A percentile compares a stretch with the other conserved stretches of the same genome.
phyloP scores from a whole-genome alignment of 305 asterid genomes.

The Petunia hybrid region DNA sequence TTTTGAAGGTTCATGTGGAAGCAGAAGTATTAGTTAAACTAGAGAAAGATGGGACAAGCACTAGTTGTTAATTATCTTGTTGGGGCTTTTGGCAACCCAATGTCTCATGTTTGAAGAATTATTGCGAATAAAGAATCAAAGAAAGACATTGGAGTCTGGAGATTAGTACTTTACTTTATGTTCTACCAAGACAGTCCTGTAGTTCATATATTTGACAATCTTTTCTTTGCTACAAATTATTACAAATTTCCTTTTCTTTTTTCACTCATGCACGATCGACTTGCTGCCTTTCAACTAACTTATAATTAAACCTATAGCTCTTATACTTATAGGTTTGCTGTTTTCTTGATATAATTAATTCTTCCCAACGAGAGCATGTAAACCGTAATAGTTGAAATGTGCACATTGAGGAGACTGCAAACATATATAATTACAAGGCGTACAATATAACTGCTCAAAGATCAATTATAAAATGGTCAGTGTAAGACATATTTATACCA shows the following conservation, averaged over 20 bases:
- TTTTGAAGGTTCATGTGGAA: not conserved
- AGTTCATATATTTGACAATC: slow-evolving; percentile 41
- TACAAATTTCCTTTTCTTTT: not conserved
- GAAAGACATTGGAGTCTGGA: not conserved
- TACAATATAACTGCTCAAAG: no score
- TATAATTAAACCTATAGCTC: not conserved
- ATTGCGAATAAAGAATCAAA: slow-evolving; percentile 4
- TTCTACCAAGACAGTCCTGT: slow-evolving; percentile 37
- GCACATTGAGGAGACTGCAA: no score
- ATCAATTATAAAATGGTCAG: no score
- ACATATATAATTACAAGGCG: no score
- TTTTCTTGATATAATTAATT: not conserved
- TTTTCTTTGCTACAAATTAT: not conserved
- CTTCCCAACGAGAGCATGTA: not conserved
- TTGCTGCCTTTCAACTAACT: slow-evolving; percentile 9
- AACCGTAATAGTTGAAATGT: no score
- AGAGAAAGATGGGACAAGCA: not conserved
- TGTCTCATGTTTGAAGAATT: slow-evolving; percentile 34
- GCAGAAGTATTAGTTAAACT: not conserved
- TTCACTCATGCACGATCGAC: not conserved
- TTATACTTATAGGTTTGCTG: not conserved
- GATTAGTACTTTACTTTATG: not conserved
- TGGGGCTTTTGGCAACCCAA: slow-evolving; percentile 37
- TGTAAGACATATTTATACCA: no score
- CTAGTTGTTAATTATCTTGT: slow-evolving; percentile 7